Evolutionary conservation across 352 stramenopile species (phyloP).

Genomic region (Pythium phragmitis): DNA sequence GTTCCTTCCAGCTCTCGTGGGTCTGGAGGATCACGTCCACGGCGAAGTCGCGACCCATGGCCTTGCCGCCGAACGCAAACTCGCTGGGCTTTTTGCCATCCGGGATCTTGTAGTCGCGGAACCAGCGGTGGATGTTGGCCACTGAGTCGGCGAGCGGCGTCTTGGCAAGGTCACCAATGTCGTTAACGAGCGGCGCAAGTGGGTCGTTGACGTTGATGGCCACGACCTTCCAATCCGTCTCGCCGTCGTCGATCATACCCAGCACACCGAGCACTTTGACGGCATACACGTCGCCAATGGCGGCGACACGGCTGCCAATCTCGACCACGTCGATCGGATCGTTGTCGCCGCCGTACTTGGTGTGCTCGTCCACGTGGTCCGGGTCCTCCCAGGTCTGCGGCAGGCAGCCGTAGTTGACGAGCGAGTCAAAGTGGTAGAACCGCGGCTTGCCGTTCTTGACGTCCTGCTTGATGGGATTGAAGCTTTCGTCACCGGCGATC

Average conservation of each 20-base stretch:
- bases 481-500: slow-evolving; percentile 87
- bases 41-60: slow-evolving; percentile 80
- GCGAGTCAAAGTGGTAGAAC: slow-evolving; percentile 82
- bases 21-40: slow-evolving; percentile 91
- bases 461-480: slow-evolving; percentile 97
- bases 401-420: slow-evolving; percentile 98
- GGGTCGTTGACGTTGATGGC: slow-evolving; percentile 96
- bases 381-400: slow-evolving; percentile 99
- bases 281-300: slow-evolving; percentile 92
- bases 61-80: slow-evolving; percentile 98
- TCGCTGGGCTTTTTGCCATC: slow-evolving; percentile 98
- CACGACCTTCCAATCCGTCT: slow-evolving; percentile 99
- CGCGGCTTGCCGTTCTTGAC: slow-evolving; percentile 96
- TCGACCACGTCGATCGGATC: slow-evolving; percentile 99
- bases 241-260: slow-evolving; percentile 99
- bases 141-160: slow-evolving; percentile 74
- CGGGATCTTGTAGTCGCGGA: slow-evolving; percentile 99
- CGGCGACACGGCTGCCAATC: slow-evolving; percentile 92
- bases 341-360: slow-evolving; percentile 94
- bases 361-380: slow-evolving; percentile 91
- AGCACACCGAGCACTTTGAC: slow-evolving; percentile 98
- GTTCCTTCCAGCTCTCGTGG: slow-evolving; percentile 86
- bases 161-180: slow-evolving; percentile 87
- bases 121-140: slow-evolving; percentile 90
- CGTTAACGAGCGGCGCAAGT: slow-evolving; percentile 93